These are phyloP conservation scores for Fusarium anguioides DNA, from an alignment of 2,329 filamentous ascomycete genomes.

Conservation along the genomic window DNA sequence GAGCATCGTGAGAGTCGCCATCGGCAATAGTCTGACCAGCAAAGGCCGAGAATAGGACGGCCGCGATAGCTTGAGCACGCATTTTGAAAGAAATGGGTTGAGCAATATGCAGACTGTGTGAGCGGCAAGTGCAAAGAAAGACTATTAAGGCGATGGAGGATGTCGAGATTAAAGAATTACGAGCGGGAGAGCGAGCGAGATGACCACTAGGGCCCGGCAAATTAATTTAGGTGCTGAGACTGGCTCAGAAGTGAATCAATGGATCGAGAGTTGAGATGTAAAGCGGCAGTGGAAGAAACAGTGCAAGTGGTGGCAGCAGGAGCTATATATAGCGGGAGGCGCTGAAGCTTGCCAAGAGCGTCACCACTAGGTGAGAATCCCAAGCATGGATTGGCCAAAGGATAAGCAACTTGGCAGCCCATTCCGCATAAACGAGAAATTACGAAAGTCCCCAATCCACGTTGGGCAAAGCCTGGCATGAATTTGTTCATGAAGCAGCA, in stretches of 20 bases:
- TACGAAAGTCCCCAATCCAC: constrained; percentile 12
- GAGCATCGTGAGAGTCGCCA: constrained; percentile 55
- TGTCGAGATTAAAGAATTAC: constrained; percentile 1
- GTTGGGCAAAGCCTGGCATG: constrained; percentile 16
- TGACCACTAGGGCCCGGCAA: constrained; percentile 24
- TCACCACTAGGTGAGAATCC: constrained; percentile 17
- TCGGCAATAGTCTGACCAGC: constrained; percentile 46
- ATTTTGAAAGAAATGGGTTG: constrained; percentile 29
- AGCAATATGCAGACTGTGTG: constrained; percentile 10
- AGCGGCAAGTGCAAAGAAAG: constrained; percentile 8
- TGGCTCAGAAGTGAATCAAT: constrained; percentile 31
- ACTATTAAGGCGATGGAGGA: background rate
- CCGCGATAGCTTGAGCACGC: constrained; percentile 38
- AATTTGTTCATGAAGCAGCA: constrained; percentile 3
- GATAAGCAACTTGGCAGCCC: constrained; percentile 3
- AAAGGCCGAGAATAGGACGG: constrained; percentile 46
- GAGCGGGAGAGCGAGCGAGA: constrained; percentile 20
- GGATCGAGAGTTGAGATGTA: constrained; percentile 1
- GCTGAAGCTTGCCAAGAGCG: constrained; percentile 28
- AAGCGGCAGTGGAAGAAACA: background rate
- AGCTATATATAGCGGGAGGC: constrained; percentile 32
- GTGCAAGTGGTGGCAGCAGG: constrained; percentile 12
- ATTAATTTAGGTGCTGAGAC: constrained; percentile 16
- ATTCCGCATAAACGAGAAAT: constrained; percentile 26
- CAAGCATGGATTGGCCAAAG: constrained; percentile 6